Base-by-base conservation (phyloP, 441 rosid genomes). In the Pelargonium fulgidum region DNA sequence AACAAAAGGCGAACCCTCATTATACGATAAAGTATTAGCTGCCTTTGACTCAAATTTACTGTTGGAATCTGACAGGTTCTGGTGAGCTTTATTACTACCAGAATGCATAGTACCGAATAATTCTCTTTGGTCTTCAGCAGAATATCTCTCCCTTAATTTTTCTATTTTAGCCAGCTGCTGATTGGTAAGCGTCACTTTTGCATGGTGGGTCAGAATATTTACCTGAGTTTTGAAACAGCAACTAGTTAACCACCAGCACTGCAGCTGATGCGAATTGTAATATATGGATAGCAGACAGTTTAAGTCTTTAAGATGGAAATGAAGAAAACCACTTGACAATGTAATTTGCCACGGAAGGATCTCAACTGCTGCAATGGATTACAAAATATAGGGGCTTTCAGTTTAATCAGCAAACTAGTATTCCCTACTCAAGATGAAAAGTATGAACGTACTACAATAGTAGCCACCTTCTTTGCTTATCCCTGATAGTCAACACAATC, bases 181-280 rank as follows among this genome's bases (percentile, higher is more conserved):
- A 19, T 84, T 81, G 42, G 71, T 70, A 67, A 85, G 59, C 41
- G 56, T 65, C 7, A 86, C 91, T 36, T 94, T 89, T 2, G 84
- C 78, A 7, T 87, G 79, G 74, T 94, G 98, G 12, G 80, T 92
- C 81, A 94, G 78, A 73, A 94, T 89, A 69, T 94, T 94, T 68
- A 93, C 94, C 98, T 93, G 62, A 56, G 62, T 56, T 54, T 7
- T 7, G 3, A 56, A 56, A 56, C 24, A 56, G 24, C 62, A 56
- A 16, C 19, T 56, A 20, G 20, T 56, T 56, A 56, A 56, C 62
- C 62, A 56, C 62, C 26, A 17, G 62, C 5, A 56, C 20, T 17
- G 24, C 26, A 7, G 62, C 62, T 8, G 24, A 56, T 56, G 24
- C 17, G 19, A 17, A 54, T 56, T 17, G 62, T 22, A 7, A 16